These are phyloP conservation scores for Sphaerosporella brunnea DNA, from an alignment of 495 filamentous ascomycete species.

Conservation along the genomic window DNA sequence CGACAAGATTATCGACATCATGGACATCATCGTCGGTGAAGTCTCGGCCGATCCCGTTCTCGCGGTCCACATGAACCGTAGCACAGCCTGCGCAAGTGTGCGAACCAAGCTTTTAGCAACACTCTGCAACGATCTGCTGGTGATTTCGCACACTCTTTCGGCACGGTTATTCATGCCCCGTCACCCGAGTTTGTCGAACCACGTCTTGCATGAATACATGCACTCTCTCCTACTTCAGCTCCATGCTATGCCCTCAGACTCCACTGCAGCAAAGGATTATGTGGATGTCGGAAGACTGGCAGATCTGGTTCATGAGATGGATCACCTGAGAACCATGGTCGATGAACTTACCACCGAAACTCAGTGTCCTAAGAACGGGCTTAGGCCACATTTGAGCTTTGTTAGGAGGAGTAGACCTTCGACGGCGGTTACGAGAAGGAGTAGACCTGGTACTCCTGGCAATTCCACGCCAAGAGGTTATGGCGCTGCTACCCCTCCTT, in stretches of 20 bases:
- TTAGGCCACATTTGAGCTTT: slow-evolving; percentile 21
- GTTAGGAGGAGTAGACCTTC: slow-evolving; percentile 8
- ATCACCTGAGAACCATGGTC: slow-evolving; percentile 18
- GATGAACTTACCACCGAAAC: slow-evolving; percentile 24
- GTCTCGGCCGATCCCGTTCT: slow-evolving; percentile 16
- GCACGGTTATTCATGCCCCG: slow-evolving; percentile 25
- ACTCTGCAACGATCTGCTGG: slow-evolving; percentile 23
- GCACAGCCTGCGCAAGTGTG: slow-evolving; percentile 12
- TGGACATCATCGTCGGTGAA: slow-evolving; percentile 21
- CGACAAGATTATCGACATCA: slow-evolving; percentile 22
- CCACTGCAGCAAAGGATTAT: slow-evolving; percentile 9
- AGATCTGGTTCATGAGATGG: slow-evolving; percentile 22
- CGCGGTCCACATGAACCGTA: slow-evolving; percentile 1
- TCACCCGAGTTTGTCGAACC: slow-evolving; percentile 18
- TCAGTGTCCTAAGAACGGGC: slow-evolving; percentile 21
- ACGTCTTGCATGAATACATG: slow-evolving; percentile 20
- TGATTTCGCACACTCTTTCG: slow-evolving; percentile 23
- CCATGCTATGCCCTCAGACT: not conserved
- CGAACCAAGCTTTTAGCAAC: slow-evolving; percentile 19
- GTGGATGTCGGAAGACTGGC: slow-evolving; percentile 18
- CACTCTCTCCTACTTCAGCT: slow-evolving; percentile 13
- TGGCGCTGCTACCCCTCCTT: too few species aligned
- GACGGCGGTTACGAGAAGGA: not conserved
- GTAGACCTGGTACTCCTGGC: too few species aligned
- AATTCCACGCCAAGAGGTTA: too few species aligned